Base-by-base conservation (phyloP, 2,329 filamentous ascomycete genomes). In the Sporothrix variecibatus region DNA sequence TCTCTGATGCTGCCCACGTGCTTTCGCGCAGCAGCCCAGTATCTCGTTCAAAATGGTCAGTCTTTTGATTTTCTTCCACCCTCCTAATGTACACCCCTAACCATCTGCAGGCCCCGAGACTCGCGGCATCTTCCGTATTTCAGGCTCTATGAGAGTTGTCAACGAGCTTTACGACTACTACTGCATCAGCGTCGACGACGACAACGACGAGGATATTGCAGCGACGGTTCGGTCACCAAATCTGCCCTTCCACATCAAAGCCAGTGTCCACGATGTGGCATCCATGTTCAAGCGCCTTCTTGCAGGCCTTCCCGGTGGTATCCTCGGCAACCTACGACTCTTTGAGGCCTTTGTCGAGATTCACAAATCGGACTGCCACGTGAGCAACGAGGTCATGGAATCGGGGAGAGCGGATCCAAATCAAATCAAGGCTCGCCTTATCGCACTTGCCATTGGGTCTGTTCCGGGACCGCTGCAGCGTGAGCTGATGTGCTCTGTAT, bases 221-320 rank as follows among this genome's bases (percentile, higher is more conserved):
- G 84, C 84, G 67, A 92, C 90, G 0, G 88, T 90, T 38, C 85
- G 88, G 46, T 88, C 85, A 69, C 86, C 89, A 6, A 89, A 85
- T 56, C 82, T 93, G 1, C 91, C 91, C 3, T 80, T 81, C 1
- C 89, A 92, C 77, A 89, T 93, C 75, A 85, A 85, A 51, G 87
- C 84, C 65, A 85, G 87, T 7, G 84, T 89, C 3, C 89, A 92
- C 75, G 91, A 93, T 80, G 87, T 93, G 40, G 90, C 90, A 2
- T 90, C 89, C 1, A 86, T 88, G 0, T 92, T 93, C 81, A 93
- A 93, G 78, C 87, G 85, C 15, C 83, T 93, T n/a, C 82, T 93
- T 0, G 85, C 86, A 0, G 87, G 88, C 0, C 80, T 93, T 0
- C 90, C 90, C 0, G 90, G 90, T 0, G 91, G 91, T 0, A 89